Evolutionary conservation across 1,284 basidiomycete species (phyloP).

Genomic region (Cryptococcus sp.): DNA sequence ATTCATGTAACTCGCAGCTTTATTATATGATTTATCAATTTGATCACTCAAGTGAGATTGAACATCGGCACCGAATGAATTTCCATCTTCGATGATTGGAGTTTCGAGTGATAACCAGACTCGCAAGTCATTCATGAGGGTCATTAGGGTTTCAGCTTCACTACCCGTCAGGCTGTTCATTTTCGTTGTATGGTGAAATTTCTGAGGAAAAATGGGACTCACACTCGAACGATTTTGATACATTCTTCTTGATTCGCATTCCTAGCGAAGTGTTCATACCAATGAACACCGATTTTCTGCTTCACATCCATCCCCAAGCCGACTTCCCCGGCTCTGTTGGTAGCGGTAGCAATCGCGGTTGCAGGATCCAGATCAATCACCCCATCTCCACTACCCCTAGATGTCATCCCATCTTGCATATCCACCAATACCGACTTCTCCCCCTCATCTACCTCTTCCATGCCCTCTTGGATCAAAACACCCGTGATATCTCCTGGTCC

Average conservation of each 20-base stretch:
- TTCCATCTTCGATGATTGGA: constrained; percentile 37
- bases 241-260: constrained; percentile 19
- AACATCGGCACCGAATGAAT: constrained; percentile 24
- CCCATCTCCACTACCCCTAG: no score
- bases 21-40: neutral
- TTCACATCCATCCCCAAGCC: neutral
- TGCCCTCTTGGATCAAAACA: no score
- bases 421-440: no score
- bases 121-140: constrained; percentile 20
- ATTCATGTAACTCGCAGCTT: neutral
- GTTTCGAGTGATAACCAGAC: constrained; percentile 35
- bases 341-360: no score
- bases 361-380: no score
- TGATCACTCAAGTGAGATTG: neutral
- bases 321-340: no score
- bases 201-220: neutral
- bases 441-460: no score
- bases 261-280: constrained; percentile 27
- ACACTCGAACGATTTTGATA: neutral
- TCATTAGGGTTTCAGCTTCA: constrained; percentile 25
- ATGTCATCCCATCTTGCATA: no score
- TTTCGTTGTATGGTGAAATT: no score
- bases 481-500: no score
- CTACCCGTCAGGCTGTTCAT: constrained; percentile 7
- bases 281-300: constrained; percentile 17